A percentile compares a stretch with the other conserved stretches of the same genome.
Conservation (phyloP, 1,284 basidiomycete species). For the Fereydounia khargensis region DNA sequence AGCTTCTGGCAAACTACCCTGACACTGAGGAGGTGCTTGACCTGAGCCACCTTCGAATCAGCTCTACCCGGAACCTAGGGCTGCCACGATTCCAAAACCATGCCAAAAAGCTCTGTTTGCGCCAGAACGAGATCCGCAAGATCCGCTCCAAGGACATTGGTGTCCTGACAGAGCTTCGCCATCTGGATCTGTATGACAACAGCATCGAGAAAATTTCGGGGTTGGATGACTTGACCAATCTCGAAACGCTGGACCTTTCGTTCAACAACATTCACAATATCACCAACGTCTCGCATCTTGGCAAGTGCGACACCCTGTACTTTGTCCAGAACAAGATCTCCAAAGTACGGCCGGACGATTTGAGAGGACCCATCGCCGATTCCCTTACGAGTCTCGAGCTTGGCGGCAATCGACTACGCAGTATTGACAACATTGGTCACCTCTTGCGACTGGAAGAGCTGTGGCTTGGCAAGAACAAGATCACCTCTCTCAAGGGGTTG, state of each 20-base stretch:
- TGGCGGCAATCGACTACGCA: conserved; percentile 85
- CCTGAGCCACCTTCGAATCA: conserved; percentile 78
- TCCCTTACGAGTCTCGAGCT: conserved; percentile 81
- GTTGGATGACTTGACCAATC: conserved; percentile 61
- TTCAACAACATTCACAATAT: conserved; percentile 76
- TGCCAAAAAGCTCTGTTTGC: conserved; percentile 76
- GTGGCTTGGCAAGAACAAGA: conserved; percentile 79
- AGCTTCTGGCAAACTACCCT: conserved; percentile 32
- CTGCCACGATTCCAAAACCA: conserved; percentile 70
- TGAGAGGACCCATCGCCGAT: conserved; percentile 65
- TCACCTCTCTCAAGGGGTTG: conserved; percentile 37
- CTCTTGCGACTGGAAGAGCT: conserved; percentile 82
- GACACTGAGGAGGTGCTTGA: conserved; percentile 64
- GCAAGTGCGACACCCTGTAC: conserved; percentile 72
- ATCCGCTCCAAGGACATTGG: conserved; percentile 62
- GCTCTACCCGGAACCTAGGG: conserved; percentile 62
- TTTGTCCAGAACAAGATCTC: conserved; percentile 96
- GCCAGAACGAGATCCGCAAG: conserved; percentile 79
- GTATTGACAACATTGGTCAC: conserved; percentile 82
- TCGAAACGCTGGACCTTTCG: conserved; percentile 85
- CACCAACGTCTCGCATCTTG: conserved; percentile 63
- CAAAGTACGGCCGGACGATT: conserved; percentile 65
- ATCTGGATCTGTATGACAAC: conserved; percentile 95
- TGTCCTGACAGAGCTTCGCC: conserved; percentile 71
- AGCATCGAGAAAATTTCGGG: conserved; percentile 63